These are phyloP conservation scores for Rhododendron henanense DNA, from an alignment of 148 eudicot species.

Conservation along the genomic window DNA sequence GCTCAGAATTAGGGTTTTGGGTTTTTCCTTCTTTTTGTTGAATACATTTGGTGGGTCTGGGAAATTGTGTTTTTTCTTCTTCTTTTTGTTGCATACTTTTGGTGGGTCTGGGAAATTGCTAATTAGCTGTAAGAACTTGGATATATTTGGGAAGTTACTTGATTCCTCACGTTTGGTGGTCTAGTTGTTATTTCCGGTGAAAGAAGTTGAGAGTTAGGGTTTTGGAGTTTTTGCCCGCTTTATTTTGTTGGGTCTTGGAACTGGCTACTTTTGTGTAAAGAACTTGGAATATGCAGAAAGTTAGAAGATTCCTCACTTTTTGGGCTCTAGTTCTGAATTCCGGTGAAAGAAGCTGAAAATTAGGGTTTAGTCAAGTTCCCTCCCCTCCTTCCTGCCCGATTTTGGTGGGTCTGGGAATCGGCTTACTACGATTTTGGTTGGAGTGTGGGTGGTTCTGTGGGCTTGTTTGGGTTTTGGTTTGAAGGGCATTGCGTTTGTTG, in stretches of 20 bases:
- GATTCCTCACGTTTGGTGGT: neutral
- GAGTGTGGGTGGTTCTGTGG: neutral
- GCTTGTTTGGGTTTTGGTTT: neutral
- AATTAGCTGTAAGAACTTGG: neutral
- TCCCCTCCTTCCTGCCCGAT: too few relatives aligned
- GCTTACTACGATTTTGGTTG: neutral
- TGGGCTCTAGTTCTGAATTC: neutral
- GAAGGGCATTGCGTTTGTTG: neutral
- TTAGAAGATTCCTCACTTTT: neutral
- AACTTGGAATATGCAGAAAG: neutral
- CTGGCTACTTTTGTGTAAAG: neutral
- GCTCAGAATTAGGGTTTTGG: conserved; percentile 1
- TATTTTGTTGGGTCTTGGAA: neutral
- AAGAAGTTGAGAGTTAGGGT: neutral
- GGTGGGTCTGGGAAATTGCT: neutral
- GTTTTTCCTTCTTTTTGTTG: neutral
- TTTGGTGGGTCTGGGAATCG: too few relatives aligned
- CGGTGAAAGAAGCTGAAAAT: neutral
- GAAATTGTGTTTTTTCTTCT: neutral
- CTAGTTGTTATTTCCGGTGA: neutral
- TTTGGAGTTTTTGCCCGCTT: neutral
- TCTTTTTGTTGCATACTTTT: neutral
- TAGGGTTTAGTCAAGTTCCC: too few relatives aligned
- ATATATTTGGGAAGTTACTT: neutral
- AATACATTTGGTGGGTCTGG: neutral